Base-by-base conservation (phyloP, 192 early-diverging fungal genomes). In the Spizellomyces punctatus region DNA sequence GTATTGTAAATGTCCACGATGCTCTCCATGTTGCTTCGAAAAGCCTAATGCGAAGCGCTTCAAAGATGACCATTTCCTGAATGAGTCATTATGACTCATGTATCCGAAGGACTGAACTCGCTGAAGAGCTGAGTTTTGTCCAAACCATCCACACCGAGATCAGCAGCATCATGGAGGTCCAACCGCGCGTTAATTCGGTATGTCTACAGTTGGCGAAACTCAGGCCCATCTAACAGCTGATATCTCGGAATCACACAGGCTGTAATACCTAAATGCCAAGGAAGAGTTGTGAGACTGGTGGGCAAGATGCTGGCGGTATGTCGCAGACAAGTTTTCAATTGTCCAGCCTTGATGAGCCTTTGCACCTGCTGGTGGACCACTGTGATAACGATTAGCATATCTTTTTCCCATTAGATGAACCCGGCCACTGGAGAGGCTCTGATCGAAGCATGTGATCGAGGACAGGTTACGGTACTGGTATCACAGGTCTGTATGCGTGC, bases 141-240 rank as follows among this genome's bases (percentile, higher is more conserved):
- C 27, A 36, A 36, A 36, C 27, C 27, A 3, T 36, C 27, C 1
- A 36, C 27, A 36, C 0, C 0, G 27, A 36, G 27, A 36, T 36
- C 1, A 36, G 27, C 27, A 36, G 27, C 27, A 36, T 0, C 27
- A 56, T 56, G 54, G 59, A 61, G 42, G 59, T 61, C 22, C 59
- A 61, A 41, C 63, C 63, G n/a, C 36, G 63, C 12, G 63, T 65
- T n/a, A 65, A 65, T 46, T 65, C 63, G 63, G 63, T 47, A 65
- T 8, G 12, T 48, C 45, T 46, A 6, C 10, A 2, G 59, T 12
- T 36, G 10, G 10, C 59, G n/a, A 12, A 61, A n/a, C 2, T 10
- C 16, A 22, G 4, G 16, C 5, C 10, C 10, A 12, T 12, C 12
- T 36, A 17, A 12, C 10, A n/a, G 16, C 59, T 61, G 2, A 22